Percentiles rank a stretch among this genome's conserved stretches.
Conservation (phyloP, 2,329 filamentous ascomycete species). For the Mariannaea sp. region DNA sequence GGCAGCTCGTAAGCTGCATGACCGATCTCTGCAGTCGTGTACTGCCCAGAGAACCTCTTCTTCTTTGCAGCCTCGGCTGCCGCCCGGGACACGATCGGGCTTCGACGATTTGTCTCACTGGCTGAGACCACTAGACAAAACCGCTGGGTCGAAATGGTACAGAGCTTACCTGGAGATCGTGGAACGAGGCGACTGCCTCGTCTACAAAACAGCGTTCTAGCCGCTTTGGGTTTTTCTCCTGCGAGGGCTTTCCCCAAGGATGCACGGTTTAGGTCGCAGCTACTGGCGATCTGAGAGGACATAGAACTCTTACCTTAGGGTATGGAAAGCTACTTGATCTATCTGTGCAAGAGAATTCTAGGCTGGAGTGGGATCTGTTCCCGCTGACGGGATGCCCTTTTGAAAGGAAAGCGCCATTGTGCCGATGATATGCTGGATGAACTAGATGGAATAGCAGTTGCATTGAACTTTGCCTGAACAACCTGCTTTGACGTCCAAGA, state of each 20-base stretch:
- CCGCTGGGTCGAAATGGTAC: conserved; percentile 11
- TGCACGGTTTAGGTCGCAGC: conserved; percentile 11
- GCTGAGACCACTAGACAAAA: neutral
- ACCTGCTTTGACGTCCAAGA: conserved; percentile 16
- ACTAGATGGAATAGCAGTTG: conserved; percentile 8
- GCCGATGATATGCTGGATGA: conserved; percentile 15
- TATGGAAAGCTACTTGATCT: conserved; percentile 19
- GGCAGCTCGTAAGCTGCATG: conserved; percentile 15
- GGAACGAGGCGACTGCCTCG: conserved; percentile 7
- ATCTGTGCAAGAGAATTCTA: conserved; percentile 20
- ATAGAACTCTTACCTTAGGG: neutral
- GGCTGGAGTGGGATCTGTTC: no score
- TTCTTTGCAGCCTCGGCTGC: conserved; percentile 14
- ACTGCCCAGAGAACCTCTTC: conserved; percentile 18
- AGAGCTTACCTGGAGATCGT: conserved; percentile 20
- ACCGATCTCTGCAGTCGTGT: conserved; percentile 19
- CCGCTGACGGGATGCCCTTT: conserved; percentile 17
- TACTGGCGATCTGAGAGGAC: conserved; percentile 15
- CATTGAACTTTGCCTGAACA: neutral
- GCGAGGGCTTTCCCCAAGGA: conserved; percentile 17
- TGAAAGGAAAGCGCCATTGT: conserved; percentile 16
- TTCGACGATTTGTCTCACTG: conserved; percentile 6
- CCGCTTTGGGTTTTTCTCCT: conserved; percentile 16
- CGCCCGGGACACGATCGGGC: conserved; percentile 8
- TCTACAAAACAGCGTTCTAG: conserved; percentile 12